Conservation (phyloP, 2,329 filamentous ascomycete genomes). For the Aureobasidium sp. region DNA sequence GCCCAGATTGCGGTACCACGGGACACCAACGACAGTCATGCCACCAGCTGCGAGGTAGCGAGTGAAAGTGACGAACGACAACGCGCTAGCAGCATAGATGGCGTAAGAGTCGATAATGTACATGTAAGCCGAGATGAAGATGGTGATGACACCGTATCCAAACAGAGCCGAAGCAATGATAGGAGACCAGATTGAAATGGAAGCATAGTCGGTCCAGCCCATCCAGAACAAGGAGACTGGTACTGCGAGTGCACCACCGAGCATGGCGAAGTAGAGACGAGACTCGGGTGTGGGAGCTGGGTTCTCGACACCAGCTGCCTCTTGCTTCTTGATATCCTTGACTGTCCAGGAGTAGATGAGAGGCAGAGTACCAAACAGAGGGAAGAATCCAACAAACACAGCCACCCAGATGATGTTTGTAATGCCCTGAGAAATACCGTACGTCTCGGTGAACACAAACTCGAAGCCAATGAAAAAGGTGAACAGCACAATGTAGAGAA, state of each 20-base stretch:
- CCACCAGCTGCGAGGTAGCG: slow-evolving; percentile 32
- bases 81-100: slow-evolving; percentile 34
- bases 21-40: slow-evolving; percentile 34
- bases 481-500: slow-evolving; percentile 49
- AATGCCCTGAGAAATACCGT: slow-evolving; percentile 37
- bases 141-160: slow-evolving; percentile 41
- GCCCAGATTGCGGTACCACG: slow-evolving; percentile 35
- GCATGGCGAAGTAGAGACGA: slow-evolving; percentile 38
- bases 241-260: slow-evolving; percentile 35
- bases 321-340: slow-evolving; percentile 13
- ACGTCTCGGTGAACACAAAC: slow-evolving; percentile 41
- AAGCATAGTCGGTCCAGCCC: slow-evolving; percentile 25
- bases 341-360: slow-evolving; percentile 15
- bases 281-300: slow-evolving; percentile 26
- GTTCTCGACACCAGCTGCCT: slow-evolving; percentile 7
- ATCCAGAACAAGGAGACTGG: slow-evolving; percentile 46
- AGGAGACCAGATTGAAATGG: slow-evolving; percentile 40
- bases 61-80: slow-evolving; percentile 31
- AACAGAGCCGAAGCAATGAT: slow-evolving; percentile 39
- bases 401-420: slow-evolving; percentile 40
- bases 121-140: slow-evolving; percentile 35
- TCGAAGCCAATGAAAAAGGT: slow-evolving; percentile 47
- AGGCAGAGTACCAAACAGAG: slow-evolving; percentile 6
- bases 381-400: slow-evolving; percentile 36
- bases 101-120: slow-evolving; percentile 36